Conservation (phyloP, 2,329 filamentous ascomycete genomes). For the Byssothecium circinans region DNA sequence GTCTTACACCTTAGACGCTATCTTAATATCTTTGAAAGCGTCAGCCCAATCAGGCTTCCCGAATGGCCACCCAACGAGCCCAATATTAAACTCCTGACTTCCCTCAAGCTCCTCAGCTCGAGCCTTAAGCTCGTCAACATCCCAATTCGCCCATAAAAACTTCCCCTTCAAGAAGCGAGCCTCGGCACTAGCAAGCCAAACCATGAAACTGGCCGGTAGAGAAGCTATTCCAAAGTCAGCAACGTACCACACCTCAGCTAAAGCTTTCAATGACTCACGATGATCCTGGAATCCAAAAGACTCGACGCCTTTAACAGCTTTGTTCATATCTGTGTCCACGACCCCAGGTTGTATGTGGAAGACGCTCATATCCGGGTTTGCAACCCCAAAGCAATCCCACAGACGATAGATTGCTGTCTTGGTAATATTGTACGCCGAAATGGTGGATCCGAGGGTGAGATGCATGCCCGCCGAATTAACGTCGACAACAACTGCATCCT, state of each 20-base stretch:
- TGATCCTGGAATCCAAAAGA: constrained; percentile 18
- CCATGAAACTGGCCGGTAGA: constrained; percentile 26
- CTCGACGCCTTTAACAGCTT: constrained; percentile 14
- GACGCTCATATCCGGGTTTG: constrained; percentile 44
- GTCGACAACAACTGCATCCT: constrained; percentile 23
- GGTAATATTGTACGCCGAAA: constrained; percentile 34
- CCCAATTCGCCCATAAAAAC: constrained; percentile 32
- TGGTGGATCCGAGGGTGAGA: constrained; percentile 12
- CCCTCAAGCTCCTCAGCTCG: constrained; percentile 29
- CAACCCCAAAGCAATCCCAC: constrained; percentile 39
- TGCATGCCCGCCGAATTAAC: constrained; percentile 21
- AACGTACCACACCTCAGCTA: not conserved
- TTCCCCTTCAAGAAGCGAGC: constrained; percentile 20
- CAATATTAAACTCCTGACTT: constrained; percentile 23
- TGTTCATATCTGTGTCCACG: constrained; percentile 44
- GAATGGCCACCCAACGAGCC: constrained; percentile 13
- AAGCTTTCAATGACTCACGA: constrained; percentile 6
- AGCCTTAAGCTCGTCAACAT: constrained; percentile 32
- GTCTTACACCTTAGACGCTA: no score
- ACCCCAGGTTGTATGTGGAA: constrained; percentile 48
- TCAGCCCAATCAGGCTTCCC: no score
- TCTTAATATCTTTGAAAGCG: no score
- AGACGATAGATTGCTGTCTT: constrained; percentile 45
- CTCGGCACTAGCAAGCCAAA: constrained; percentile 36
- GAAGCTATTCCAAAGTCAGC: constrained; percentile 7